phyloP scores from a whole-genome alignment of 805 yeast genomes.

The Barnettozyma pratensis region DNA sequence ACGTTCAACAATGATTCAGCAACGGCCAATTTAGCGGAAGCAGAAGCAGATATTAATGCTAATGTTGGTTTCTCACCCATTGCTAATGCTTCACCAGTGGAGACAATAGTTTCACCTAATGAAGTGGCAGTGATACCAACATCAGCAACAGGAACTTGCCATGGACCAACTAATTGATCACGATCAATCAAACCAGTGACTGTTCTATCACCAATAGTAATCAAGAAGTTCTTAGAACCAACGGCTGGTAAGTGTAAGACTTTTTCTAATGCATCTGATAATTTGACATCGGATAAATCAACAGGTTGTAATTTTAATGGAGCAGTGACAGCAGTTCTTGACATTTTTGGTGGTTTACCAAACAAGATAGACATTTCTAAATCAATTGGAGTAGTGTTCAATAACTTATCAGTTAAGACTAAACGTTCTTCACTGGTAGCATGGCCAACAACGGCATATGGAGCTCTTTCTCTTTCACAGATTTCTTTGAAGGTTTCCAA shows the following conservation, averaged over 20 bases:
- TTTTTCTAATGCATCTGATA: conserved; percentile 68
- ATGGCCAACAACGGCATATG: conserved; percentile 91
- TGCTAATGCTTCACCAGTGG: conserved; percentile 95
- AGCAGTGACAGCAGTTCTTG: conserved; percentile 64
- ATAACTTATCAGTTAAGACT: conserved; percentile 70
- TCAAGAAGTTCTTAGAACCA: conserved; percentile 89
- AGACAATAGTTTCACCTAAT: conserved; percentile 61
- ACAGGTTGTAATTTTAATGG: conserved; percentile 43
- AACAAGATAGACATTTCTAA: conserved; percentile 91
- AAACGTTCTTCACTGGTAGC: conserved; percentile 87
- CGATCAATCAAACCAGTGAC: conserved; percentile 95
- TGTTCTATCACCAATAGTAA: conserved; percentile 98
- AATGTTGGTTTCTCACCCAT: conserved; percentile 94
- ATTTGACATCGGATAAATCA: conserved; percentile 32
- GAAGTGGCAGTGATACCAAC: conserved; percentile 95
- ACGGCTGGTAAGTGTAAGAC: conserved; percentile 89
- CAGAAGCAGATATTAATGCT: conserved; percentile 83
- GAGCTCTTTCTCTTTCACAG: conserved; percentile 94
- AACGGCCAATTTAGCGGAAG: conserved; percentile 91
- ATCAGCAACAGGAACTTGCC: conserved; percentile 99
- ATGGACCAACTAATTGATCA: conserved; percentile 98
- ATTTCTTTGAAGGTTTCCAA: conserved; percentile 66
- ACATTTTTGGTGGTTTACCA: conserved; percentile 96
- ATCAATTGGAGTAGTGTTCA: conserved; percentile 86
- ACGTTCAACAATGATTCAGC: conserved; percentile 90